Evolutionary conservation across 2,329 filamentous ascomycete species (phyloP).

Genomic region (Aureobasidium namibiae): DNA sequence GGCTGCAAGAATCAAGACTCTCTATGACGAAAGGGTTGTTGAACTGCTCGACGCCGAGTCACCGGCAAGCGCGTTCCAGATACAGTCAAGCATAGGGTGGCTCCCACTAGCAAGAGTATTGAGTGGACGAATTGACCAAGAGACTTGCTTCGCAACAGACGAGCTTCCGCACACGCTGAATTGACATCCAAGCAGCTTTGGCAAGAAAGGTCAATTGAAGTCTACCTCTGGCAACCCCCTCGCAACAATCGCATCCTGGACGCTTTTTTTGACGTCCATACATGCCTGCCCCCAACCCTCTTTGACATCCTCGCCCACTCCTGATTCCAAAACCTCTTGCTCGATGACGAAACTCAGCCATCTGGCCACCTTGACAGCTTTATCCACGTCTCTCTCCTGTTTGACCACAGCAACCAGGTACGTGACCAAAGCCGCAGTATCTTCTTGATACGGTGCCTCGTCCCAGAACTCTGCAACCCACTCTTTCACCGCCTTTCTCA

Average conservation of each 20-base stretch:
- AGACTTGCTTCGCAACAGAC: too few relatives aligned
- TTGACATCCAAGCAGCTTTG: too few relatives aligned
- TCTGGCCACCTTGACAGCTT: slow-evolving; percentile 59
- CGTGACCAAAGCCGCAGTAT: slow-evolving; percentile 63
- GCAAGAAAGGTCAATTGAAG: too few relatives aligned
- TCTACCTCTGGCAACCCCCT: slow-evolving; percentile 40
- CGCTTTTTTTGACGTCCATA: slow-evolving; percentile 30
- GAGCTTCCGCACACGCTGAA: too few relatives aligned
- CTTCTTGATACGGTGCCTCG: slow-evolving; percentile 70
- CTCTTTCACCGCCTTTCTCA: slow-evolving; percentile 63
- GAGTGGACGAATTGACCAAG: too few relatives aligned
- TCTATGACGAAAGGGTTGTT: too few relatives aligned
- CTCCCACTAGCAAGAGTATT: too few relatives aligned
- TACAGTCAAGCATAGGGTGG: too few relatives aligned
- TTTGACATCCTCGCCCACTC: slow-evolving; percentile 13
- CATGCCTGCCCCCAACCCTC: slow-evolving; percentile 32
- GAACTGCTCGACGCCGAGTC: too few relatives aligned
- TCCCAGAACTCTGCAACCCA: slow-evolving; percentile 67
- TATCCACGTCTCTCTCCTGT: slow-evolving; percentile 68
- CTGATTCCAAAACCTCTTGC: slow-evolving; percentile 17
- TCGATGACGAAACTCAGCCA: slow-evolving; percentile 48
- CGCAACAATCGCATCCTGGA: slow-evolving; percentile 35
- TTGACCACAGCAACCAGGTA: slow-evolving; percentile 65
- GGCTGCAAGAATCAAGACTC: too few relatives aligned
- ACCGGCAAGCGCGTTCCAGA: too few relatives aligned